Evolutionary conservation across 176 grass and related monocot genomes (phyloP).

Genomic region (Ensete ventricosum): DNA sequence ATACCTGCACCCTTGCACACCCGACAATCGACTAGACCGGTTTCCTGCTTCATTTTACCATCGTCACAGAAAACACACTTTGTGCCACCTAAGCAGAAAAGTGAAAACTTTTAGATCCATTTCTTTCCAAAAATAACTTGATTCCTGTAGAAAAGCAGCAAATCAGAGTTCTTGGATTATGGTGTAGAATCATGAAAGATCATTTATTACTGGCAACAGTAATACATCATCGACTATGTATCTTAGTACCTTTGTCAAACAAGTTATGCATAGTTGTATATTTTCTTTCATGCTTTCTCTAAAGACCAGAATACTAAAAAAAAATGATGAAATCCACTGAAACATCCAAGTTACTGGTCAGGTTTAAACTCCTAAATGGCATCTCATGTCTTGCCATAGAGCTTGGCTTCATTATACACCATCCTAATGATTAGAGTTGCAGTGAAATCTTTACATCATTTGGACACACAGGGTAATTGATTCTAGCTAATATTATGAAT

Average conservation of each 20-base stretch:
- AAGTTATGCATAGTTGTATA: not conserved
- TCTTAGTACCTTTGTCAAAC: not conserved
- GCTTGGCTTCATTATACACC: no score
- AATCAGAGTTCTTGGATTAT: not conserved
- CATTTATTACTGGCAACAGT: not conserved
- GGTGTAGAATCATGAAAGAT: not conserved
- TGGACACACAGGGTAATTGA: no score
- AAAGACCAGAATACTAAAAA: not conserved
- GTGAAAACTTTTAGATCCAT: not conserved
- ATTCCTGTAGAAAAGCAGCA: not conserved
- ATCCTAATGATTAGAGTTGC: no score
- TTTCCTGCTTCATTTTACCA: conserved; percentile 85
- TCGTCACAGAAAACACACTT: conserved; percentile 77
- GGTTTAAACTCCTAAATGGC: not conserved
- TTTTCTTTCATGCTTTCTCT: not conserved
- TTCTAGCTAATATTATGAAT: no score
- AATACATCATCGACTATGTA: not conserved
- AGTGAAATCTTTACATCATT: no score
- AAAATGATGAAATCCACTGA: not conserved
- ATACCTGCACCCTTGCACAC: conserved; percentile 90
- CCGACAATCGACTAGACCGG: conserved; percentile 58
- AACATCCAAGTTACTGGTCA: not conserved
- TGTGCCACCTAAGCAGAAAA: conserved; percentile 51
- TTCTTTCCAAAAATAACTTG: not conserved
- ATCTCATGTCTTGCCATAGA: not conserved